phyloP scores from a whole-genome alignment of 768 basidiomycete species.

The Lentinula raphanica region DNA sequence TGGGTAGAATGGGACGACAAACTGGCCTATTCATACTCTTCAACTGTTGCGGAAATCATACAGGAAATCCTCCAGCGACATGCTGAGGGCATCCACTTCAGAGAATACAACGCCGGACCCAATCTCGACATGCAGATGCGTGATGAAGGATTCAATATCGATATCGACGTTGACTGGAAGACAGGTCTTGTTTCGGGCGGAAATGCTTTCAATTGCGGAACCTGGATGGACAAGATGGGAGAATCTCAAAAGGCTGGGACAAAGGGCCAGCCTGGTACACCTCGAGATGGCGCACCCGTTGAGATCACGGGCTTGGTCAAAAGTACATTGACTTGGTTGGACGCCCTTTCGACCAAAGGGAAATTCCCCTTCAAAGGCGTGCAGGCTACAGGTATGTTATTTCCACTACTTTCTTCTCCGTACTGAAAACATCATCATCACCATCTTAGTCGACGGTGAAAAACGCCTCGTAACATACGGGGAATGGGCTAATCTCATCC shows the following conservation, averaged over 20 bases:
- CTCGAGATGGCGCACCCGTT: constrained; percentile 91
- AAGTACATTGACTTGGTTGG: constrained; percentile 89
- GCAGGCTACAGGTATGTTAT: constrained; percentile 60
- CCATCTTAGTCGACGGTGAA: constrained; percentile 58
- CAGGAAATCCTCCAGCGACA: constrained; percentile 96
- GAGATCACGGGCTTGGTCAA: constrained; percentile 93
- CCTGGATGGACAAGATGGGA: constrained; percentile 99
- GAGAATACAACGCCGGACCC: constrained; percentile 94
- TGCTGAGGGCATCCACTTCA: constrained; percentile 86
- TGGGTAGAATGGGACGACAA: constrained; percentile 92
- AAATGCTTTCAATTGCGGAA: constrained; percentile 81
- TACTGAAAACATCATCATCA: not conserved
- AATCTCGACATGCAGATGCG: constrained; percentile 98
- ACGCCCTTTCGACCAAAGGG: constrained; percentile 53
- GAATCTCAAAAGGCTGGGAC: constrained; percentile 88
- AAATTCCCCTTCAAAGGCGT: constrained; percentile 92
- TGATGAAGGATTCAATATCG: constrained; percentile 87
- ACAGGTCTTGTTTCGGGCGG: constrained; percentile 90
- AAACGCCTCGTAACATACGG: constrained; percentile 75
- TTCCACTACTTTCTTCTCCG: not conserved
- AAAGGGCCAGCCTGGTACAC: constrained; percentile 93
- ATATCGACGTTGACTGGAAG: constrained; percentile 92
- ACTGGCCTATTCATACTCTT: constrained; percentile 75
- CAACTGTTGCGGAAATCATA: constrained; percentile 87
- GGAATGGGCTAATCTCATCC: constrained; percentile 85